These are phyloP conservation scores for Torulaspora franciscae DNA, from an alignment of 805 yeast species.

Conservation along the genomic window DNA sequence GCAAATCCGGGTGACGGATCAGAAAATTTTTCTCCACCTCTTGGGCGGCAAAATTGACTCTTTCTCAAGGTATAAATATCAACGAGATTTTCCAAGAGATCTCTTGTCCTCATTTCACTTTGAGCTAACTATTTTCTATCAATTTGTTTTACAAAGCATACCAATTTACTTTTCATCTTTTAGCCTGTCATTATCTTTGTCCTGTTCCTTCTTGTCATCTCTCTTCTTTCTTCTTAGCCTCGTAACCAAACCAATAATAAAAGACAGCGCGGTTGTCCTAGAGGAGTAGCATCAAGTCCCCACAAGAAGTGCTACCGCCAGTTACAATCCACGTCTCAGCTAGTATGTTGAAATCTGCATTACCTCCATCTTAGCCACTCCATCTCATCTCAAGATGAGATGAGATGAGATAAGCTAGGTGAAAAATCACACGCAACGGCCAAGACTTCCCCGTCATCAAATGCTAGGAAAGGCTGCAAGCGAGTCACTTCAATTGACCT, in stretches of 20 bases:
- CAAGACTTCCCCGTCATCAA: not conserved
- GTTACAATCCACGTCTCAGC: not conserved
- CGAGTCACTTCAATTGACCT: not conserved
- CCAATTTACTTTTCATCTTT: slow-evolving; percentile 18
- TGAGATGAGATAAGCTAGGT: slow-evolving; percentile 7
- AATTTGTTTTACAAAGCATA: slow-evolving; percentile 11
- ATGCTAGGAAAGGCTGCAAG: not conserved
- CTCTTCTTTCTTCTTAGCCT: not conserved
- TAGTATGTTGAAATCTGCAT: not conserved
- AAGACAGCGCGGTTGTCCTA: slow-evolving; percentile 7
- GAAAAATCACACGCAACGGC: not conserved
- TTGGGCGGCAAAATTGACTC: slow-evolving; percentile 3
- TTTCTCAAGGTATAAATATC: slow-evolving; percentile 17
- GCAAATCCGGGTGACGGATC: not conserved
- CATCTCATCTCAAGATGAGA: not conserved
- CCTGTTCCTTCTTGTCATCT: slow-evolving; percentile 1
- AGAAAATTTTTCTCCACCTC: slow-evolving; percentile 5
- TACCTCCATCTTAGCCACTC: too few relatives aligned
- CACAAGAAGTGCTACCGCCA: not conserved
- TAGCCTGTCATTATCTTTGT: slow-evolving; percentile 7
- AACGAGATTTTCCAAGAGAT: slow-evolving; percentile 6
- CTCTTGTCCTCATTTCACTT: not conserved
- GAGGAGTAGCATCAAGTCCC: slow-evolving; percentile 2
- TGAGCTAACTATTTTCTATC: not conserved
- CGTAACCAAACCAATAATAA: slow-evolving; percentile 10